Evolutionary conservation across 371 early-diverging fungal genomes (phyloP), one percentile per base, ranked within the genome.

Genomic region (Umbelopsis sp.): DNA sequence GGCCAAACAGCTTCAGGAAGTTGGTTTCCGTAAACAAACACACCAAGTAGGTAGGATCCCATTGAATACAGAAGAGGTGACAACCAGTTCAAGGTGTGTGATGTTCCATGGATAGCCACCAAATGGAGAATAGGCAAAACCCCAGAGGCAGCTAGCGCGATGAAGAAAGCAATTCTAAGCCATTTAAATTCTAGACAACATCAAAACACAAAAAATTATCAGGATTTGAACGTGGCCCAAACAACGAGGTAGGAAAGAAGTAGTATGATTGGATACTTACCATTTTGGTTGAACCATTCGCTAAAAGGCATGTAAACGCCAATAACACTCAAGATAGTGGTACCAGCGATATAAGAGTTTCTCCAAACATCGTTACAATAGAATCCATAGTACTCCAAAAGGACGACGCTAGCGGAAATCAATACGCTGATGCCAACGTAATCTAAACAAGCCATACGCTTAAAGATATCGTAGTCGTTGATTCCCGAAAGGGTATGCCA

Each of bases 351-450:
- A 70, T 95, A 94, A 3, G 87, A 70, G 32, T 81, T 74, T 70
- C 91, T 88, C 50, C 86, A 79, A 14, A 69, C 65, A 18, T 87
- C 85, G 66, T 87, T 73, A 79, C 93, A 95, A 69, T 90, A 92
- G 69, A 95, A 93, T 35, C 88, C 84, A 69, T 89, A 89, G 69
- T 88, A 89, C 74, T 89, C 79, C 32, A 83, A 81, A 11, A 89
- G 81, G n/a, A 87, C 73, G 50, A 85, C 83, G 50, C 88, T 88
- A 25, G 87, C 89, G 63, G 89, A 84, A 66, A 92, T 92, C 46
- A 93, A 78, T 1, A 86, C 80, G 48, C 91, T 86, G 69, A 95
- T 95, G 50, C 95, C 95, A 35, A 92, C 88, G 79, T 93, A 95
- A 72, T 95, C 95, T 75, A 91, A 73, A 77, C 90, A 82, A 69